Conservation (phyloP, 2,329 filamentous ascomycete species). For the Beauveria sp. region DNA sequence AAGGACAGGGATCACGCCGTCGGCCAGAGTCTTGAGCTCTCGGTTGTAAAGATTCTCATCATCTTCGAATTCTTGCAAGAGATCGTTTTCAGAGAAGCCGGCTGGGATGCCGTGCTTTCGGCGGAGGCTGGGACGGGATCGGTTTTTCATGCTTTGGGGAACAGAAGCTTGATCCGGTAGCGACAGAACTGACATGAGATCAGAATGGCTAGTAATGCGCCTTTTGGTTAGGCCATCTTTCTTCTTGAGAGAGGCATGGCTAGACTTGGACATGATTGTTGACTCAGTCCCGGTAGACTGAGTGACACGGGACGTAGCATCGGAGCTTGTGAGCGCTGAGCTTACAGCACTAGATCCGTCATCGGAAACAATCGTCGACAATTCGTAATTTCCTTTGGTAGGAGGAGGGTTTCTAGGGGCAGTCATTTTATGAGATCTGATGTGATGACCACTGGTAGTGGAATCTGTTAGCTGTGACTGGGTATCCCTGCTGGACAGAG, state of each 20-base stretch:
- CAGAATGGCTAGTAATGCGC: slow-evolving; percentile 81
- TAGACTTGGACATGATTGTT: slow-evolving; percentile 40
- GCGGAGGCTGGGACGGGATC: slow-evolving; percentile 71
- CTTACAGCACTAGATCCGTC: slow-evolving; percentile 34
- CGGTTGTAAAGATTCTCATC: slow-evolving; percentile 85
- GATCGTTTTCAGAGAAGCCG: slow-evolving; percentile 62
- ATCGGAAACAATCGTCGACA: slow-evolving; percentile 51
- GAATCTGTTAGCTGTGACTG: slow-evolving; percentile 12
- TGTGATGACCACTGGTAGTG: not conserved
- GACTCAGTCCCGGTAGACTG: slow-evolving; percentile 47
- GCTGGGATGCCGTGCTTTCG: slow-evolving; percentile 60
- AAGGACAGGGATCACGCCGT: slow-evolving; percentile 89
- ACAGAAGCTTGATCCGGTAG: slow-evolving; percentile 51
- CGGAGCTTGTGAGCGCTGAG: slow-evolving; percentile 29
- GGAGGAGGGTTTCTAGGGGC: slow-evolving; percentile 36
- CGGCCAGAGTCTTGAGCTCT: slow-evolving; percentile 86
- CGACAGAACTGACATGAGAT: slow-evolving; percentile 88
- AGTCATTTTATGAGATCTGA: slow-evolving; percentile 20
- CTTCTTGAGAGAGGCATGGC: slow-evolving; percentile 33
- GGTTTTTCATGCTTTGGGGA: slow-evolving; percentile 56
- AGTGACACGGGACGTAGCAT: slow-evolving; percentile 39
- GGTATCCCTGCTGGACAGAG: slow-evolving; percentile 13
- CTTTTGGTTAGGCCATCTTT: slow-evolving; percentile 52
- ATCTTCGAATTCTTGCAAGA: slow-evolving; percentile 70
- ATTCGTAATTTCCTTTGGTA: slow-evolving; percentile 45